Evolutionary conservation across 352 stramenopile genomes (phyloP).

Genomic region (Globisporangium emineosum): DNA sequence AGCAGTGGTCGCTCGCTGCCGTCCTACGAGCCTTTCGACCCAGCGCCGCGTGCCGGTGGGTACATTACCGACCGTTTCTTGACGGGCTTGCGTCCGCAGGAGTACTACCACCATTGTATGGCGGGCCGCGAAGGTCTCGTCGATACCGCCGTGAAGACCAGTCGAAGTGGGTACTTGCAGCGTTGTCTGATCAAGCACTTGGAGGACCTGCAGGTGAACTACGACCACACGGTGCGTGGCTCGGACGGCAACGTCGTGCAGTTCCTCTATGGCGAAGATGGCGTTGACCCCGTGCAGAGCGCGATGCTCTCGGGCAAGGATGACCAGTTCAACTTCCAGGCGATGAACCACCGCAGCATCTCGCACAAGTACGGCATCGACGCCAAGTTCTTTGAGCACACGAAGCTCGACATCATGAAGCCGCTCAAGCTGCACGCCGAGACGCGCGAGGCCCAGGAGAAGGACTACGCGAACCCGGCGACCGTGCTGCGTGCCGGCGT

Average conservation of each 20-base stretch:
- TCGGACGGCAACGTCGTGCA: conserved; percentile 97
- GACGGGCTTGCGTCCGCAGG: conserved; percentile 94
- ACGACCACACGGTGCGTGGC: conserved; percentile 99
- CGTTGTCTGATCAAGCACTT: conserved; percentile 99
- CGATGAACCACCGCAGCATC: conserved; percentile 95
- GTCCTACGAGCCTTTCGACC: conserved; percentile 98
- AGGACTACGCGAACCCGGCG: conserved; percentile 31
- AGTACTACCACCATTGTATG: conserved; percentile 99
- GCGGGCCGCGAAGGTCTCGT: conserved; percentile 98
- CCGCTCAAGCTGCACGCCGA: conserved; percentile 75
- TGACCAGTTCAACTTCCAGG: conserved; percentile 93
- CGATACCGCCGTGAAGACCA: conserved; percentile 99
- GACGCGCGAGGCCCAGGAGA: conserved; percentile 48
- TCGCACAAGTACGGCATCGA: conserved; percentile 92
- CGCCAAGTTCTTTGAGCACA: conserved; percentile 85
- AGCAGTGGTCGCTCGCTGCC: conserved; percentile 97
- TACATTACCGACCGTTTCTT: conserved; percentile 99
- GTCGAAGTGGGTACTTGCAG: conserved; percentile 98
- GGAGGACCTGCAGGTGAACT: conserved; percentile 96
- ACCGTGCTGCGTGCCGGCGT: conserved; percentile 53
- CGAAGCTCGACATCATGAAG: conserved; percentile 89
- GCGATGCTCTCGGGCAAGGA: conserved; percentile 94
- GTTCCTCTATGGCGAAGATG: conserved; percentile 99
- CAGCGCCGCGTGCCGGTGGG: conserved; percentile 95
- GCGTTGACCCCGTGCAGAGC: conserved; percentile 95